Base-by-base conservation (phyloP, 202 grass and related monocot species). In the Panicum virgatum region DNA sequence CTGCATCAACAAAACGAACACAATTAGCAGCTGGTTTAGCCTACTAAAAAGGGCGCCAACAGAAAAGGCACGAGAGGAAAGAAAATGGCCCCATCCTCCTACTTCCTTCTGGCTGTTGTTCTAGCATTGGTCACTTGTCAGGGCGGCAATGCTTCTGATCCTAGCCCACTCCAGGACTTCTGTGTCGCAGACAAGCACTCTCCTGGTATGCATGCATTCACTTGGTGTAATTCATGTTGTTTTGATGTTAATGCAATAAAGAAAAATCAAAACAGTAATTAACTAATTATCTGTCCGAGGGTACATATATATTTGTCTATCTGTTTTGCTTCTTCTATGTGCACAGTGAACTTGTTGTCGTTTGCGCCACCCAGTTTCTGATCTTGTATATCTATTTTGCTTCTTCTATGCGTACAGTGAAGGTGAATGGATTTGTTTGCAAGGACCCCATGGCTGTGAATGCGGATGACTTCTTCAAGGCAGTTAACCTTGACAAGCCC, bases 361-460 rank as follows among this genome's bases (percentile, higher is more conserved):
- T 53, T 9, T 53, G 1, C 3, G 19, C 51, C 9, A 56, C 9
- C n/a, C 23, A 23, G 1, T 45, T 12, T 68, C n/a, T 45, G 1
- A 72, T 19, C 9, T 51, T 37, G 9, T 53, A 5, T n/a, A 65
- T 7, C 12, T 48, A 71, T 19, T 15, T 14, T 26, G 7, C 5
- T 6, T 16, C 5, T 60, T 43, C 2, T 6, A 3, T 63, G 3
- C 13, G 3, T 53, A 8, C 61, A 88, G 75, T 88, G 32, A 18
- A 5, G 30, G 75, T 88, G 13, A 88, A 84, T 52, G 86, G 86
- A 16, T 86, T 86, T 34, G 62, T 75, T 25, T 86, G 85, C 42
- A 73, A 79, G 14, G 69, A 88, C 39, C 68, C 80, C 3, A 79
- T 15, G 80, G 22, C 19, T 0, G 74, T 84, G 3, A 77, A 47